Conservation (phyloP, 768 basidiomycete genomes). For the Grammothele lineata region DNA sequence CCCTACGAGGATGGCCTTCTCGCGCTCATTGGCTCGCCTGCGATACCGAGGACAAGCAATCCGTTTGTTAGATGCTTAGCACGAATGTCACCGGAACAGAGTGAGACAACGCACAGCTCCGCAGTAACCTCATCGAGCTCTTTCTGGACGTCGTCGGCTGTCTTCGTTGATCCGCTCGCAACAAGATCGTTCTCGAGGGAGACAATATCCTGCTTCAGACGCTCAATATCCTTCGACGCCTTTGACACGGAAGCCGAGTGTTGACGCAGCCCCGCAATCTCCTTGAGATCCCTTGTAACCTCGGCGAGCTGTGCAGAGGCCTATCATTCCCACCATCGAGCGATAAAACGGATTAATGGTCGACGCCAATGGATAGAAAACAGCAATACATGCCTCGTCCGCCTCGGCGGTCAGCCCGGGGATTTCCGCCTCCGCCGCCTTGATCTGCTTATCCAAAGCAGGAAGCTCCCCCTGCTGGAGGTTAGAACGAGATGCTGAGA, state of each 20-base stretch:
- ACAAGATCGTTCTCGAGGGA: slow-evolving; percentile 66
- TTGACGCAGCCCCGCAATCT: slow-evolving; percentile 56
- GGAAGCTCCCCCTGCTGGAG: slow-evolving; percentile 65
- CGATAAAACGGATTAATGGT: too few species aligned
- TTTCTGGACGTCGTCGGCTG: slow-evolving; percentile 78
- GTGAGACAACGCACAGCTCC: slow-evolving; percentile 51
- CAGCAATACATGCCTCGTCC: slow-evolving; percentile 56
- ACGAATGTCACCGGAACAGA: too few species aligned
- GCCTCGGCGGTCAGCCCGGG: slow-evolving; percentile 48
- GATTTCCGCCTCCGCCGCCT: slow-evolving; percentile 49
- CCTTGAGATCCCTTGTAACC: slow-evolving; percentile 56
- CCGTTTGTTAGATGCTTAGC: too few species aligned
- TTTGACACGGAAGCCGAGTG: slow-evolving; percentile 56
- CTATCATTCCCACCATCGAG: too few species aligned
- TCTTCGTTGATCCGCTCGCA: slow-evolving; percentile 71
- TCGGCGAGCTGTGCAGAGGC: slow-evolving; percentile 45
- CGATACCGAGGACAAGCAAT: neutral
- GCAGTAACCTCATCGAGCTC: slow-evolving; percentile 63
- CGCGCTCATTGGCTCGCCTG: slow-evolving; percentile 65
- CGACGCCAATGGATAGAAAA: too few species aligned
- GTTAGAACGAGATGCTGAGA: slow-evolving; percentile 49
- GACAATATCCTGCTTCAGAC: slow-evolving; percentile 55
- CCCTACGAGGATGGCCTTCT: slow-evolving; percentile 48
- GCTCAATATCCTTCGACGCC: slow-evolving; percentile 54
- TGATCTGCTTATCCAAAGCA: slow-evolving; percentile 55